Conservation (phyloP, 2,329 filamentous ascomycete species). For the Aspergillus quadricinctus region DNA sequence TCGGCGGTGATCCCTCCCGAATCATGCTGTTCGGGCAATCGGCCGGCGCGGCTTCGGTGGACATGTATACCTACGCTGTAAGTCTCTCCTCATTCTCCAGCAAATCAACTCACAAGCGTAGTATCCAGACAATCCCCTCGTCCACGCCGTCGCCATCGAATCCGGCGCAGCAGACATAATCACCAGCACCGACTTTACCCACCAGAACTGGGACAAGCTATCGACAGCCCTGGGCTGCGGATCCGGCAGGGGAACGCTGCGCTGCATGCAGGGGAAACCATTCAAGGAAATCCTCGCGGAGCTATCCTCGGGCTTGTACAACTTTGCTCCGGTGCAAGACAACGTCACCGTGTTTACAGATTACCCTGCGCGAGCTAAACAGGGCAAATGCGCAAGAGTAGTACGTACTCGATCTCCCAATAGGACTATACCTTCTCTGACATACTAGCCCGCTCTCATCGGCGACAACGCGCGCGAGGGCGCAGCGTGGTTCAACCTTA, state of each 20-base stretch:
- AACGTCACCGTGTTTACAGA: slow-evolving; percentile 7
- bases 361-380: slow-evolving; percentile 1
- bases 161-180: slow-evolving; percentile 6
- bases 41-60: slow-evolving; percentile 39
- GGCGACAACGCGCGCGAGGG: slow-evolving; percentile 1
- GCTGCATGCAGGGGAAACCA: slow-evolving; percentile 6
- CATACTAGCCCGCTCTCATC: slow-evolving; percentile 3
- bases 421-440: no score
- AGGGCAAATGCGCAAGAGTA: slow-evolving; percentile 4
- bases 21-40: slow-evolving; percentile 50
- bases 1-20: slow-evolving; percentile 47
- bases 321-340: slow-evolving; percentile 5
- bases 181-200: neutral
- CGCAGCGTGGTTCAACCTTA: neutral
- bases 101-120: neutral
- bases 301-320: neutral
- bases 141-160: slow-evolving; percentile 7
- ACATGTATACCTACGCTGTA: slow-evolving; percentile 11
- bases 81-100: neutral
- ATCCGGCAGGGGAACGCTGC: neutral
- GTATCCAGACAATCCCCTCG: slow-evolving; percentile 4
- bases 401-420: neutral
- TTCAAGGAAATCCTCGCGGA: slow-evolving; percentile 1
- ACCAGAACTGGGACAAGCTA: slow-evolving; percentile 7
- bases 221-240: slow-evolving; percentile 6